Evolutionary conservation across 2,329 filamentous ascomycete genomes (phyloP), one percentile per base, ranked within the genome.

Genomic region (Colletotrichum sp.): DNA sequence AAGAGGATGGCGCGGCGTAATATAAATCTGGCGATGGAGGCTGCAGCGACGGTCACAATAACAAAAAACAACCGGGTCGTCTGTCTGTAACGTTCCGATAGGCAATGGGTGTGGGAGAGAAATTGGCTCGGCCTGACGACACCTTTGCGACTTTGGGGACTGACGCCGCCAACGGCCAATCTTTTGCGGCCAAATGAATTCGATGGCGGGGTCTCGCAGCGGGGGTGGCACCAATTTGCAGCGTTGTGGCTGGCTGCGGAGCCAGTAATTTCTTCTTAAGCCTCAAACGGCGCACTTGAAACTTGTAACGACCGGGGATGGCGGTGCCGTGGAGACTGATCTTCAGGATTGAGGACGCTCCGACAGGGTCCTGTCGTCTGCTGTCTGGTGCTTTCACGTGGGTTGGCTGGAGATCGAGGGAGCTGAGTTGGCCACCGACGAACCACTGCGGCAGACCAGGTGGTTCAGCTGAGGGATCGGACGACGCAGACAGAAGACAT

Each of bases 141-240:
- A 62, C 34, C 44, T 63, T 71, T 49, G 72, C 30, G 67, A 34
- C 39, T 67, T 63, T 49, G 44, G 60, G 68, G 26, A 70, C 30
- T 64, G 36, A 72, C 62, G 68, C n/a, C n/a, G 30, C 63, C 69
- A 72, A 73, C 64, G 70, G 74, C 74, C 74, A 76, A 76, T 76
- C 74, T 73, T 26, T 57, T 57, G 39, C 30, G 21, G 60, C 62
- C 71, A 71, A 63, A 68, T 59, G 63, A 44, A 63, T 57, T 59
- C 70, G 64, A 76, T 76, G 73, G 73, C 70, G 74, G 74, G 74
- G 74, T 76, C 74, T 73, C 57, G 70, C 70, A 76, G 74, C 74
- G 74, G 74, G 74, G 74, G 74, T 76, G 74, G 74, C 74, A 76
- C 74, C 64, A 76, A 76, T 76, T 44, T 69, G 49, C 63, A 65